Percentiles rank a stretch among this genome's conserved stretches.
Evolutionary conservation across 495 filamentous ascomycete genomes (phyloP).

Genomic region (Cercophora newfieldiana): DNA sequence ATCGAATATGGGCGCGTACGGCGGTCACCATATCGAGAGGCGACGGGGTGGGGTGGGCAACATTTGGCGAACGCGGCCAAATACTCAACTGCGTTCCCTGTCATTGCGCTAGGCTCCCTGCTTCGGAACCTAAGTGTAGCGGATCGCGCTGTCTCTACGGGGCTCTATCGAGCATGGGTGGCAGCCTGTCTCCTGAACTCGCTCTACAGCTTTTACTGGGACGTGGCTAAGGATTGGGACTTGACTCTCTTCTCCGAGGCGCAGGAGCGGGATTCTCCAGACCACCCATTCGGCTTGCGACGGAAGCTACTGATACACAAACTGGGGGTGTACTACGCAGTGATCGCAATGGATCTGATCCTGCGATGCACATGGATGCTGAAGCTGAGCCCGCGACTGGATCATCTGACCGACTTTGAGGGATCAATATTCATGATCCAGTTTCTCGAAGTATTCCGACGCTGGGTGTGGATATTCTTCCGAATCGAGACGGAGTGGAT

Average conservation of each 20-base stretch:
- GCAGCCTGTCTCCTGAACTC: slow-evolving; percentile 72
- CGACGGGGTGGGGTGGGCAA: slow-evolving; percentile 67
- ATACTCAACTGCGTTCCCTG: slow-evolving; percentile 88
- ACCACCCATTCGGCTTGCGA: slow-evolving; percentile 77
- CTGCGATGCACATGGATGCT: slow-evolving; percentile 88
- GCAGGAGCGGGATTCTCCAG: slow-evolving; percentile 51
- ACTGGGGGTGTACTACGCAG: slow-evolving; percentile 73
- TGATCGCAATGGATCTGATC: slow-evolving; percentile 73
- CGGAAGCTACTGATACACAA: slow-evolving; percentile 67
- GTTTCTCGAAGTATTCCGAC: slow-evolving; percentile 76
- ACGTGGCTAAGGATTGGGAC: slow-evolving; percentile 96
- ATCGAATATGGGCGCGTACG: slow-evolving; percentile 81
- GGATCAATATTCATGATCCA: slow-evolving; percentile 83
- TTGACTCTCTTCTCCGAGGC: slow-evolving; percentile 68
- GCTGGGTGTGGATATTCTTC: slow-evolving; percentile 98
- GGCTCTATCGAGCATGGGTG: slow-evolving; percentile 56
- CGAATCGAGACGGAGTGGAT: slow-evolving; percentile 91
- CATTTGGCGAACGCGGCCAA: slow-evolving; percentile 92
- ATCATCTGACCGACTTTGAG: slow-evolving; percentile 81
- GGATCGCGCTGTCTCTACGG: slow-evolving; percentile 36
- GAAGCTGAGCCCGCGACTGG: slow-evolving; percentile 76
- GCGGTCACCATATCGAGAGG: slow-evolving; percentile 45
- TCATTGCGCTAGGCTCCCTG: slow-evolving; percentile 74
- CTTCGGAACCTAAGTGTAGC: slow-evolving; percentile 66
- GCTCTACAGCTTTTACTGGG: slow-evolving; percentile 96